Evolutionary conservation across 1,284 basidiomycete species (phyloP).

Genomic region (Tylopilus sp.): DNA sequence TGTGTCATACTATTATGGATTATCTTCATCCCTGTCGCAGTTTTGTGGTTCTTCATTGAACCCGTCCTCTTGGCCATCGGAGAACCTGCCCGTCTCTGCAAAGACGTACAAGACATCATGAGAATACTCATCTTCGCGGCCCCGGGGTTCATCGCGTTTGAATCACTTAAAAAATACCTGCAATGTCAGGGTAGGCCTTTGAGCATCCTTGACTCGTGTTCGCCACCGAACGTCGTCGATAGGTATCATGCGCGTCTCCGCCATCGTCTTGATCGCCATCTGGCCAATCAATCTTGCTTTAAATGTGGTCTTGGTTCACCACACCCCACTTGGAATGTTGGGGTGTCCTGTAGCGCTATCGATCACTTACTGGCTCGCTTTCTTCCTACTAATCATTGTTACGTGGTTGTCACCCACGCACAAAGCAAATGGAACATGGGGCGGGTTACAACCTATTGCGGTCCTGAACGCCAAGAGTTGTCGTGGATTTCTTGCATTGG

Average conservation of each 20-base stretch:
- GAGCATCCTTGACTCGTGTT: background rate
- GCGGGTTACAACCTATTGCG: conserved; percentile 47
- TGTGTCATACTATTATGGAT: conserved; percentile 62
- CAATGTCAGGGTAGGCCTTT: conserved; percentile 66
- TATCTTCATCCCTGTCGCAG: conserved; percentile 59
- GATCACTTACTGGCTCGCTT: conserved; percentile 68
- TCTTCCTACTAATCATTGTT: conserved; percentile 50
- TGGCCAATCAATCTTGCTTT: conserved; percentile 64
- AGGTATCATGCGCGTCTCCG: conserved; percentile 77
- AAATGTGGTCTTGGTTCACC: conserved; percentile 59
- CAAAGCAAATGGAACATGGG: conserved; percentile 61
- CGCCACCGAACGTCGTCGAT: background rate
- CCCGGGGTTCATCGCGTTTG: conserved; percentile 74
- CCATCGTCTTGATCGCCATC: conserved; percentile 55
- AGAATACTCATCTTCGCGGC: conserved; percentile 62
- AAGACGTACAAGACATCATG: conserved; percentile 61
- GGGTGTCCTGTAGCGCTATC: conserved; percentile 68
- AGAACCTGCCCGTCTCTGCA: conserved; percentile 56
- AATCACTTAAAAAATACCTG: conserved; percentile 74
- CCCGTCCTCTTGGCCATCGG: conserved; percentile 61
- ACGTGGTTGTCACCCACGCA: conserved; percentile 54
- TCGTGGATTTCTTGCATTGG: conserved; percentile 57
- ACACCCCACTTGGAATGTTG: conserved; percentile 57
- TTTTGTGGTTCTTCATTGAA: conserved; percentile 61
- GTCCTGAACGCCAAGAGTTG: conserved; percentile 54